Base-by-base conservation (phyloP, 2,329 filamentous ascomycete species). In the Cytospora leucostoma region DNA sequence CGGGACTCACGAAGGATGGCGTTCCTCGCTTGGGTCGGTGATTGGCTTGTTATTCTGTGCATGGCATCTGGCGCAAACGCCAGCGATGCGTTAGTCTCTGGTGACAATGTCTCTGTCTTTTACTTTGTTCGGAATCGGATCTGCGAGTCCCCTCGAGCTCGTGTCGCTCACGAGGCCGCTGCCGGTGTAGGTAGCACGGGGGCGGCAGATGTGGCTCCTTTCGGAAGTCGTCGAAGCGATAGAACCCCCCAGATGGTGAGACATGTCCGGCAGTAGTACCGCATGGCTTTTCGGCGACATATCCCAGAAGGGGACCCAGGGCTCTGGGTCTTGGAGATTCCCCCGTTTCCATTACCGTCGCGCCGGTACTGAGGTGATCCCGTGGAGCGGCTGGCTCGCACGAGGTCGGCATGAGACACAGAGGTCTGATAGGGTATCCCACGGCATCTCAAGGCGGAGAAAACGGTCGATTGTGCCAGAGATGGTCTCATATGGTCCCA, bases 181-280 rank as follows among this genome's bases (percentile, higher is more conserved):
- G 10, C 27, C 27, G 27, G 27, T 50, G 51, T 10, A 17, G 51
- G 59, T 61, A 17, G 32, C 59, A 61, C 59, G 19, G 27, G 59
- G 38, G 40, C 47, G 59, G 40, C 38, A 27, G 49, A 38, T 55
- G 40, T 61, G n/a, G 55, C 40, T 49, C 12, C 10, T 33, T 32
- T 55, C 40, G 59, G n/a, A 34, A 37, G 33, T 55, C 38, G 11
- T 11, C 4, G 32, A 33, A 40, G 19, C 33, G 4, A 32, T 38
- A 38, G 59, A 61, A 51, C 59, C 51, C 59, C 51, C 38, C 59
- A 61, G 38, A 61, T 55, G 37, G 32, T 55, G 51, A 61, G 59
- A 55, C 59, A 27, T 61, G 33, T 32, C 17, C 38, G 17, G 49
- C 54, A 53, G 19, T 61, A 32, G 59, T 51, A 38, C 19, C 21